phyloP scores from a whole-genome alignment of 352 stramenopile genomes.

The Phytophthora sojae region DNA sequence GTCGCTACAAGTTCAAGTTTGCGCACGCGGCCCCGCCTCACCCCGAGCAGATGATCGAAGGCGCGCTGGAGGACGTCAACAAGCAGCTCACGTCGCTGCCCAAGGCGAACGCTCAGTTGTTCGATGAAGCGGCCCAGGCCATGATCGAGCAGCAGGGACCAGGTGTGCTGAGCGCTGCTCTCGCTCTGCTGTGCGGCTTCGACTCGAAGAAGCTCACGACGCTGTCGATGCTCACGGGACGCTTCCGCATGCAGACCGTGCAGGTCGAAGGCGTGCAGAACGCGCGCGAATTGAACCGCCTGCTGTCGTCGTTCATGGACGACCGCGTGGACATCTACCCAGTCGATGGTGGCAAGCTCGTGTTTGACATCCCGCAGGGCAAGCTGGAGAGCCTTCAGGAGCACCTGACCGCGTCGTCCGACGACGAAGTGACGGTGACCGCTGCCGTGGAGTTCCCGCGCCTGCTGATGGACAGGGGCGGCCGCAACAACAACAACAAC shows the following conservation, averaged over 20 bases:
- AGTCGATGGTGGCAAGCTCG: slow-evolving; percentile 65
- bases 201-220: slow-evolving; percentile 70
- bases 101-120: slow-evolving; percentile 51
- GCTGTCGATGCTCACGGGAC: slow-evolving; percentile 82
- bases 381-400: slow-evolving; percentile 54
- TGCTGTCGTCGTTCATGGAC: slow-evolving; percentile 55
- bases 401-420: slow-evolving; percentile 43
- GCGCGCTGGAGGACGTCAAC: slow-evolving; percentile 56
- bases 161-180: slow-evolving; percentile 62
- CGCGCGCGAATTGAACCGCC: slow-evolving; percentile 56
- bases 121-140: slow-evolving; percentile 61
- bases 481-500: slow-evolving; percentile 30
- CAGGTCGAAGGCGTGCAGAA: slow-evolving; percentile 57
- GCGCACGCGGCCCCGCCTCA: slow-evolving; percentile 58
- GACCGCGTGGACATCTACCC: slow-evolving; percentile 61
- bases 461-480: slow-evolving; percentile 52
- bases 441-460: slow-evolving; percentile 62
- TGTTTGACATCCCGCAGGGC: slow-evolving; percentile 72
- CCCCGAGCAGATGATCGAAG: slow-evolving; percentile 70
- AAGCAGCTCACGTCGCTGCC: slow-evolving; percentile 65
- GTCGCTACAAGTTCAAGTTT: slow-evolving; percentile 82
- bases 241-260: slow-evolving; percentile 70
- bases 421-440: slow-evolving; percentile 50
- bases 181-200: slow-evolving; percentile 82
- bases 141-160: slow-evolving; percentile 70